These are phyloP conservation scores for Diutina scorzettiae DNA, from an alignment of 1,139 yeast genomes.

Conservation along the genomic window DNA sequence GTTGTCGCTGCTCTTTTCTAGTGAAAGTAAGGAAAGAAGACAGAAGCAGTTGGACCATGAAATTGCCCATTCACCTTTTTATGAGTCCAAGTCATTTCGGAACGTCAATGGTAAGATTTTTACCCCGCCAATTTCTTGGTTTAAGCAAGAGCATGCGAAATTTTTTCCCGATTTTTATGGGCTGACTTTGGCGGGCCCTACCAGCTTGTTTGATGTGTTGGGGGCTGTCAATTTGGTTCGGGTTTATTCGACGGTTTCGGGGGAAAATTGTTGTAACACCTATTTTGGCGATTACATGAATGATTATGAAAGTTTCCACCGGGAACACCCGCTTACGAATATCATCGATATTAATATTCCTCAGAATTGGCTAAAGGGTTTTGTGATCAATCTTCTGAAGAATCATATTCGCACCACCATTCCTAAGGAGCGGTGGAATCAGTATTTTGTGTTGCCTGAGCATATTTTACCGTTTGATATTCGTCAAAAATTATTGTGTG, in stretches of 20 bases:
- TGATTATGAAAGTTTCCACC: slow-evolving; percentile 16
- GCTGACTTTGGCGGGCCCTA: slow-evolving; percentile 29
- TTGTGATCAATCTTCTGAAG: slow-evolving; percentile 44
- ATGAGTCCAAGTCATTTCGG: slow-evolving; percentile 67
- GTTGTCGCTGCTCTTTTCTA: slow-evolving; percentile 17
- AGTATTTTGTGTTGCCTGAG: slow-evolving; percentile 54
- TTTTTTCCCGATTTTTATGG: slow-evolving; percentile 81
- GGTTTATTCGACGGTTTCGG: slow-evolving; percentile 57
- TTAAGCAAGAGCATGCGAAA: slow-evolving; percentile 61
- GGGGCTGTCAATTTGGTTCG: slow-evolving; percentile 55
- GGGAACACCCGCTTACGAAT: slow-evolving; percentile 42
- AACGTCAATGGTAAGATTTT: slow-evolving; percentile 81
- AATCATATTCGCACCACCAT: slow-evolving; percentile 28
- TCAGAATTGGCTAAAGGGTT: slow-evolving; percentile 57
- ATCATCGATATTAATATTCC: slow-evolving; percentile 66
- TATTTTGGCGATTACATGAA: slow-evolving; percentile 30
- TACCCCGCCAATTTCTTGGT: slow-evolving; percentile 65
- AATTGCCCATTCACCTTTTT: slow-evolving; percentile 76
- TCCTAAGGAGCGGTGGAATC: slow-evolving; percentile 40
- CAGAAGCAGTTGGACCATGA: slow-evolving; percentile 52
- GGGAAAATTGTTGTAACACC: slow-evolving; percentile 54
- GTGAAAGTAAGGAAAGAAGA: slow-evolving; percentile 42
- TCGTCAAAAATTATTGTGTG: slow-evolving; percentile 51
- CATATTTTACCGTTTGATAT: slow-evolving; percentile 46
- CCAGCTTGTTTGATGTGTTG: slow-evolving; percentile 22